Evolutionary conservation across 805 yeast genomes (phyloP).

Genomic region (Cyberlindnera maritima): DNA sequence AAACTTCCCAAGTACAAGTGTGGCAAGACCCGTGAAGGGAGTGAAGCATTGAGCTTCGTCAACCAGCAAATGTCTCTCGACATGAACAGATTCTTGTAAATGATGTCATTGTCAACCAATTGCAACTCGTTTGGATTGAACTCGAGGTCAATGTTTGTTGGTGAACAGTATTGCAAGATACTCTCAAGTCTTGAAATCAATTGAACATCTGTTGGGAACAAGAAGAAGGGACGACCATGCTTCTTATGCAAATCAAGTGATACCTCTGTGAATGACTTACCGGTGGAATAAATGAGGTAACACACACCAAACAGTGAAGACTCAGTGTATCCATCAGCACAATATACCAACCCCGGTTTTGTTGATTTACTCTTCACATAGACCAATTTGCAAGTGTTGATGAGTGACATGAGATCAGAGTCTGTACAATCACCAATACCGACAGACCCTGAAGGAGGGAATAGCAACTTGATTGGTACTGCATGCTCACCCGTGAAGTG

Average conservation of each 20-base stretch:
- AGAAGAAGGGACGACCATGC: slow-evolving; percentile 76
- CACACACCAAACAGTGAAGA: slow-evolving; percentile 73
- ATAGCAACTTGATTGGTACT: slow-evolving; percentile 37
- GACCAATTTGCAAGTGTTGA: slow-evolving; percentile 68
- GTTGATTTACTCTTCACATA: slow-evolving; percentile 37
- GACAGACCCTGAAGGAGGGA: slow-evolving; percentile 84
- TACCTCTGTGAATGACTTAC: slow-evolving; percentile 60
- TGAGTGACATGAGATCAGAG: slow-evolving; percentile 58
- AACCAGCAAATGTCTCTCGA: slow-evolving; percentile 28
- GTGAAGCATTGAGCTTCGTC: slow-evolving; percentile 49
- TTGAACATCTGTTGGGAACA: slow-evolving; percentile 72
- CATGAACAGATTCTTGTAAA: slow-evolving; percentile 33
- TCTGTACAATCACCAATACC: slow-evolving; percentile 69
- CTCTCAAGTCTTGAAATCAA: slow-evolving; percentile 64
- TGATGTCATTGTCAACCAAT: slow-evolving; percentile 27
- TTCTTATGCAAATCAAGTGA: slow-evolving; percentile 58
- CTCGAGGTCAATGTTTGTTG: slow-evolving; percentile 29
- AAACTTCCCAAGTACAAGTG: slow-evolving; percentile 85
- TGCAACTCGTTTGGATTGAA: slow-evolving; percentile 17
- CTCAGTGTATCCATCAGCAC: slow-evolving; percentile 92
- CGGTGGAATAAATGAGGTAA: slow-evolving; percentile 67
- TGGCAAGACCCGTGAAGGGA: slow-evolving; percentile 82
- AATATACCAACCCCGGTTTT: slow-evolving; percentile 54
- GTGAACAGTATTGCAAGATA: slow-evolving; percentile 59
- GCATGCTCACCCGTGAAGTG: background rate